Evolutionary conservation across 169 alveolate genomes (phyloP).

Genomic region (Perkinsus olseni): DNA sequence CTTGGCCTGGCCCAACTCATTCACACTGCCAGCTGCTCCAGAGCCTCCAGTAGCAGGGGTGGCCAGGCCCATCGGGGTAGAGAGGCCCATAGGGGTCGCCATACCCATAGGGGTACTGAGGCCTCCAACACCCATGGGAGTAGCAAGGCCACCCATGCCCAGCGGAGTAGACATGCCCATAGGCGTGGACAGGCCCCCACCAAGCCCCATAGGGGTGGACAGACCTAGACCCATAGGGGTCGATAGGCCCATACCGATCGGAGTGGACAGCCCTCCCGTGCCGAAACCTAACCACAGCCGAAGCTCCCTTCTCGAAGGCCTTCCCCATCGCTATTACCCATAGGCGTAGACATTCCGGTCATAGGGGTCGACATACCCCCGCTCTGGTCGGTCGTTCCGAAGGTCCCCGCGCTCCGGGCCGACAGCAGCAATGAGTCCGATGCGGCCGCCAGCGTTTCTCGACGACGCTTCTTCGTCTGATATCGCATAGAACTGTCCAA

Average conservation of each 20-base stretch:
- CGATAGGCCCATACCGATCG: background rate
- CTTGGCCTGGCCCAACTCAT: conserved; percentile 82
- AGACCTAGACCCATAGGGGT: background rate
- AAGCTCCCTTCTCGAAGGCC: too few species aligned
- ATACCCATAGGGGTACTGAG: conserved; percentile 70
- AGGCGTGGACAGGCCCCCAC: conserved; percentile 38
- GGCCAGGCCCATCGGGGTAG: conserved; percentile 57
- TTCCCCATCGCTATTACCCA: conserved; percentile 17
- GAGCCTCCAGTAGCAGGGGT: conserved; percentile 53
- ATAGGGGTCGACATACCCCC: background rate
- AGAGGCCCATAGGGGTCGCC: conserved; percentile 57
- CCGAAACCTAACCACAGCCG: conserved; percentile 18
- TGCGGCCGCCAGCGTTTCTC: conserved; percentile 57
- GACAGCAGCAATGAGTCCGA: background rate
- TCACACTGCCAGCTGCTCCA: conserved; percentile 50
- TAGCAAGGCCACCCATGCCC: conserved; percentile 42
- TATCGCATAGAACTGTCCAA: conserved; percentile 22
- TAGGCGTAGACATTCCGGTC: background rate
- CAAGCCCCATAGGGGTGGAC: conserved; percentile 27
- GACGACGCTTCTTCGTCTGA: conserved; percentile 70
- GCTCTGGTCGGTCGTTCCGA: conserved; percentile 40
- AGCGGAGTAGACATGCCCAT: conserved; percentile 48
- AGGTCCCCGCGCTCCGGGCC: conserved; percentile 40
- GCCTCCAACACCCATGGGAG: conserved; percentile 66
- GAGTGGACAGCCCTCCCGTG: conserved; percentile 20